Percentiles rank a stretch among this genome's conserved stretches.
Conservation (phyloP, 108 stramenopile genomes). For the Pseudonitzschia delicatissima region DNA sequence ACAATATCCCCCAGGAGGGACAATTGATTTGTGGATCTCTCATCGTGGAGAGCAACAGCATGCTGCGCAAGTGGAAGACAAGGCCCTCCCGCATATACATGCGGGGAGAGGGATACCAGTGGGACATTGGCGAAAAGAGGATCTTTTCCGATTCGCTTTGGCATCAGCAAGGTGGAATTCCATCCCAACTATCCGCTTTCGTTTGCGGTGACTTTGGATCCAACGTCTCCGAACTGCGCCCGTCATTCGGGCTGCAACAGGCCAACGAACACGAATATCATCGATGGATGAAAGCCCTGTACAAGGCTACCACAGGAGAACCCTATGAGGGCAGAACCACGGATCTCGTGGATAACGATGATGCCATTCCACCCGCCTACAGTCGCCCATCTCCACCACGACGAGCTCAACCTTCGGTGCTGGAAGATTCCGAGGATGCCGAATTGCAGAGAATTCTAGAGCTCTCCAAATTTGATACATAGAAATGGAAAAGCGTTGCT, state of each 20-base stretch:
- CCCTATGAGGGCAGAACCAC: constrained; percentile 16
- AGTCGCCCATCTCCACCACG: too few relatives aligned
- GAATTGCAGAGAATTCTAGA: constrained; percentile 19
- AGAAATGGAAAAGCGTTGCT: not conserved
- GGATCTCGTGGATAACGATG: too few relatives aligned
- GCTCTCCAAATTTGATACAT: constrained; percentile 2
- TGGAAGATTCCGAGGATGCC: constrained; percentile 24
- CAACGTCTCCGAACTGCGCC: constrained; percentile 25
- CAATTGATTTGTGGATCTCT: constrained; percentile 23
- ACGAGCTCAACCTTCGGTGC: not conserved
- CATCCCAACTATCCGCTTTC: constrained; percentile 39
- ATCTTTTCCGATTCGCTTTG: constrained; percentile 28
- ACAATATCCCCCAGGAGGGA: not conserved
- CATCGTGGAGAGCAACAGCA: constrained; percentile 25
- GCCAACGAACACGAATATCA: constrained; percentile 32
- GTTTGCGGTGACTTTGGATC: constrained; percentile 38
- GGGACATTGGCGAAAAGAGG: constrained; percentile 26
- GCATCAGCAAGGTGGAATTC: constrained; percentile 33
- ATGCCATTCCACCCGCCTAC: too few relatives aligned
- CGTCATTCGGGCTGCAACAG: constrained; percentile 36
- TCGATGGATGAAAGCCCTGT: constrained; percentile 40
- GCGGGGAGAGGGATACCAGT: constrained; percentile 22
- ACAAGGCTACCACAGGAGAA: constrained; percentile 28
- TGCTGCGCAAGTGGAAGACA: constrained; percentile 36
- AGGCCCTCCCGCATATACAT: constrained; percentile 18